A percentile compares a stretch with the other conserved stretches of the same genome.
Evolutionary conservation across 2,329 filamentous ascomycete species (phyloP).

Genomic region (Colletotrichum viniferum): DNA sequence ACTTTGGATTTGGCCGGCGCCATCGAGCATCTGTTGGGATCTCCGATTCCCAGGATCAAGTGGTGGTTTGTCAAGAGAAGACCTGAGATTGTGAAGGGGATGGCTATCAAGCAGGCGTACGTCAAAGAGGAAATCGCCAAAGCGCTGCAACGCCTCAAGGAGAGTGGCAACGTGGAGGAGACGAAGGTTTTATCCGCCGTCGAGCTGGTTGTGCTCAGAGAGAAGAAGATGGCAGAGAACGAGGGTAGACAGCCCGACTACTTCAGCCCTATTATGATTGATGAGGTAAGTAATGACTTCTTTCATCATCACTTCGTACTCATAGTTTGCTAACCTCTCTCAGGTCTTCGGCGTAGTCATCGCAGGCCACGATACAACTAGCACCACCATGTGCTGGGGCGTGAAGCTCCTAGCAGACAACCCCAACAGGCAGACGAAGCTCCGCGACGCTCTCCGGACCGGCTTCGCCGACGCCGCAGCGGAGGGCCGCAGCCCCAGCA

Average conservation of each 20-base stretch:
- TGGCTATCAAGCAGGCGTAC: not conserved
- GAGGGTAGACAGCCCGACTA: slow-evolving; percentile 16
- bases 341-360: slow-evolving; percentile 32
- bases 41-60: slow-evolving; percentile 6
- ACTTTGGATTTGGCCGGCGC: slow-evolving; percentile 1
- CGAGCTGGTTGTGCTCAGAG: slow-evolving; percentile 16
- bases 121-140: slow-evolving; percentile 4
- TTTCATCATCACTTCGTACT: too few relatives aligned
- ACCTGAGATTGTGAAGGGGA: not conserved
- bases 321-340: not conserved
- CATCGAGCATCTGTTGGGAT: not conserved
- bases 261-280: not conserved
- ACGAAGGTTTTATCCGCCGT: slow-evolving; percentile 11
- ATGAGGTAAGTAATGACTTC: not conserved
- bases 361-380: slow-evolving; percentile 33
- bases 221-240: slow-evolving; percentile 13
- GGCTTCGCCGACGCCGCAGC: slow-evolving; percentile 18
- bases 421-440: not conserved
- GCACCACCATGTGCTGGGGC: slow-evolving; percentile 32
- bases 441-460: not conserved
- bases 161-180: not conserved
- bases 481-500: slow-evolving; percentile 29
- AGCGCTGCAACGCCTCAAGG: not conserved
- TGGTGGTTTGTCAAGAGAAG: slow-evolving; percentile 2
- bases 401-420: slow-evolving; percentile 23